phyloP scores from a whole-genome alignment of 129 eudicot species.

The sunflower (Helianthus annuus) region DNA sequence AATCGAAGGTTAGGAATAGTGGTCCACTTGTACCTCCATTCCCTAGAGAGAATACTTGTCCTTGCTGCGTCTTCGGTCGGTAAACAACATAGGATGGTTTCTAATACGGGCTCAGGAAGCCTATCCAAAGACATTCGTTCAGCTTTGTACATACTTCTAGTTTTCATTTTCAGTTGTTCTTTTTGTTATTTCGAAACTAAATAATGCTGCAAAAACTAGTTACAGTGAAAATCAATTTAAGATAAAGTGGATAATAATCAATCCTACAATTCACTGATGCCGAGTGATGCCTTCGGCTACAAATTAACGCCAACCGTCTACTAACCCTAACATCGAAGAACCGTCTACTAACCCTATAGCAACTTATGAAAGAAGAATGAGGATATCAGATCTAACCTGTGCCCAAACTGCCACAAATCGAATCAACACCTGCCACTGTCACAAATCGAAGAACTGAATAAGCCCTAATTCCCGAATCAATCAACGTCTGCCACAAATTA shows the following conservation, averaged over 20 bases:
- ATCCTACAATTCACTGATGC: no score
- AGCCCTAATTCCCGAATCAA: no score
- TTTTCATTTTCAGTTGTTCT: neutral
- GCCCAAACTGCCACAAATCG: no score
- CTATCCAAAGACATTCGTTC: neutral
- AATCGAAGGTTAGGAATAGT: neutral
- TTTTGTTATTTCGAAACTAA: neutral
- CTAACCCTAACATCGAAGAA: no score
- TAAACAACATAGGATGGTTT: neutral
- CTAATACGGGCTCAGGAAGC: neutral
- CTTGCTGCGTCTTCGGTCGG: neutral
- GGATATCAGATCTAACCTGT: no score
- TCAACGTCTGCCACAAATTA: no score
- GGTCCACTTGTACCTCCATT: slow-evolving; percentile 6
- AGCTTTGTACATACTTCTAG: neutral
- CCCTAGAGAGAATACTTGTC: neutral
- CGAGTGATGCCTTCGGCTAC: no score
- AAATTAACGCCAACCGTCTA: no score
- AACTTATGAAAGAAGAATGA: no score
- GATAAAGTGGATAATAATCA: neutral
- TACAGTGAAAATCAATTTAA: neutral
- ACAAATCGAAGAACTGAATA: no score
- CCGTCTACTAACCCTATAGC: no score
- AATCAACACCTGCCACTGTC: no score
- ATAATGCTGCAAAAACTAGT: neutral